Evolutionary conservation across 2,329 filamentous ascomycete species (phyloP).

Genomic region (Geosmithia flava): DNA sequence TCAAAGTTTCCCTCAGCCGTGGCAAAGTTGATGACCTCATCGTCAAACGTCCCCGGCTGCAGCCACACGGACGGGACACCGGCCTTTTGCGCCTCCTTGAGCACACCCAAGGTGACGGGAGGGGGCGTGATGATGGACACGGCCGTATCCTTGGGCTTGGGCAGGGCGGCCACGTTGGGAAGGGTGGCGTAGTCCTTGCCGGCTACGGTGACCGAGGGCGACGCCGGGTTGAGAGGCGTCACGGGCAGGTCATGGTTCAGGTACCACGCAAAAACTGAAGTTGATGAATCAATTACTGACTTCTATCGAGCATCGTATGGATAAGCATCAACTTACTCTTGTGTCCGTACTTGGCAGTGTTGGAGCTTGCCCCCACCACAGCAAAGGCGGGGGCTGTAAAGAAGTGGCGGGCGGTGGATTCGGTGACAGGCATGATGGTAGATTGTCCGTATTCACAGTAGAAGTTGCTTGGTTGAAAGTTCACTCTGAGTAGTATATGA

Average conservation of each 20-base stretch:
- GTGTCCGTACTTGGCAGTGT: constrained; percentile 77
- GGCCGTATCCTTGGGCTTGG: constrained; percentile 55
- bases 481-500: no score
- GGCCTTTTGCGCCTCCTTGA: constrained; percentile 64
- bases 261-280: constrained; percentile 81
- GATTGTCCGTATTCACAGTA: no score
- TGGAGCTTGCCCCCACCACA: constrained; percentile 80
- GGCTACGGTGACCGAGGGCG: constrained; percentile 49
- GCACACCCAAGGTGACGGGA: constrained; percentile 56
- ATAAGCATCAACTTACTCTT: constrained; percentile 37
- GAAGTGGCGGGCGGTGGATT: constrained; percentile 63
- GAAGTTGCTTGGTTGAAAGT: no score
- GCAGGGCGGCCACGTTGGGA: constrained; percentile 51
- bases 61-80: constrained; percentile 72
- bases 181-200: constrained; percentile 49
- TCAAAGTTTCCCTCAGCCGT: constrained; percentile 47
- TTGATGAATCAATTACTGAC: neutral
- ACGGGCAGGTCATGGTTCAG: constrained; percentile 61
- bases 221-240: constrained; percentile 71
- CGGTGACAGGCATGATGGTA: constrained; percentile 42
- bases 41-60: constrained; percentile 81
- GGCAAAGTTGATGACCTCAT: constrained; percentile 60
- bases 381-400: constrained; percentile 72
- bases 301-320: neutral
- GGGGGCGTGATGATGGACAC: constrained; percentile 86